Percentiles rank a stretch among this genome's conserved stretches.
Conservation (phyloP, 805 yeast genomes). For the Ogataea allantospora region DNA sequence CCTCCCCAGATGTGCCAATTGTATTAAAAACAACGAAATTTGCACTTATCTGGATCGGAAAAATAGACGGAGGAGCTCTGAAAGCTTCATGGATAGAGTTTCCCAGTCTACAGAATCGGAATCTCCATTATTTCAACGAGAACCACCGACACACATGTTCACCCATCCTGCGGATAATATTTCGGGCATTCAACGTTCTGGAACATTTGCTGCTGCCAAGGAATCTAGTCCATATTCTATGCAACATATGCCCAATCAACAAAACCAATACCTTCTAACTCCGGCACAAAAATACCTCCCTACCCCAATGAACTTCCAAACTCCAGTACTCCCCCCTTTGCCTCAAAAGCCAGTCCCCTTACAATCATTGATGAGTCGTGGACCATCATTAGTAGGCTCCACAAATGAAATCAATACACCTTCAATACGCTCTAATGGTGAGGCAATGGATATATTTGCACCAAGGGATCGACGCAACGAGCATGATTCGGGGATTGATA, state of each 20-base stretch:
- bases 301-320: slow-evolving; percentile 6
- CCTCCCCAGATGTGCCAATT: slow-evolving; percentile 43
- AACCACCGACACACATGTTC: background rate
- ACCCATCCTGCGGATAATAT: too few species aligned
- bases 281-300: slow-evolving; percentile 1
- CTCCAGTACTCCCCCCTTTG: slow-evolving; percentile 12
- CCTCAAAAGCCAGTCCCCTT: slow-evolving; percentile 14
- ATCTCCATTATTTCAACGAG: background rate
- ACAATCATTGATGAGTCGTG: slow-evolving; percentile 13
- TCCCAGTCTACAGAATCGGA: too few species aligned
- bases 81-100: slow-evolving; percentile 1
- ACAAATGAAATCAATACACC: background rate
- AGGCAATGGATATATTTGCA: background rate
- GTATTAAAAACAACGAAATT: slow-evolving; percentile 36
- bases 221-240: background rate
- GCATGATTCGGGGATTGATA: slow-evolving; percentile 9
- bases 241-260: background rate
- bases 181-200: too few species aligned
- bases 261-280: background rate
- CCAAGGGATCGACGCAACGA: background rate
- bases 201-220: background rate
- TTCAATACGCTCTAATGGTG: background rate
- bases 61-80: slow-evolving; percentile 21
- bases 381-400: background rate
- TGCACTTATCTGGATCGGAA: slow-evolving; percentile 45